Percentiles rank a stretch among this genome's conserved stretches.
Evolutionary conservation across 2,329 filamentous ascomycete genomes (phyloP).

Genomic region (Neopestalotiopsis clavispora): DNA sequence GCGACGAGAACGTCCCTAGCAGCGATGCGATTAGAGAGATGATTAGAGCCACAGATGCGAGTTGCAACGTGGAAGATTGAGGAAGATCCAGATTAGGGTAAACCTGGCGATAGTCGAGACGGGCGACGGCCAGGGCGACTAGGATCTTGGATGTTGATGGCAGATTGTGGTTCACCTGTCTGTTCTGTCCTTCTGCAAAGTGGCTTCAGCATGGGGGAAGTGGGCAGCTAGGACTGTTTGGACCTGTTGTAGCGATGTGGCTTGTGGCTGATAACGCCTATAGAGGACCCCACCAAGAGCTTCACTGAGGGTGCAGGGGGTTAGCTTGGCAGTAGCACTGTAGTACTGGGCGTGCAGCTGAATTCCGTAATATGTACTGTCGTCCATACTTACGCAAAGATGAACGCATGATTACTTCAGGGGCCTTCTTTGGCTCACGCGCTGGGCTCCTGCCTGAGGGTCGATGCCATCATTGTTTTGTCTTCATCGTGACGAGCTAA

Average conservation of each 20-base stretch:
- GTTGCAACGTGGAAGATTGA: background rate
- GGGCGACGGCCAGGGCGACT: background rate
- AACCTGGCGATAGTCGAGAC: background rate
- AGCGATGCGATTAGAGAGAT: background rate
- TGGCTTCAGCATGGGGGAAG: slow-evolving; percentile 9
- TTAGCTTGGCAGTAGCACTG: background rate
- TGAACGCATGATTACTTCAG: background rate
- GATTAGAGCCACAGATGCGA: background rate
- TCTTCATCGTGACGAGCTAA: too few relatives aligned
- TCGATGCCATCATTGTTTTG: too few relatives aligned
- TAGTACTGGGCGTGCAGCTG: background rate
- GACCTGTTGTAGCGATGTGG: background rate
- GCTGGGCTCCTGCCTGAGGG: too few relatives aligned
- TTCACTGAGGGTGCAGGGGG: background rate
- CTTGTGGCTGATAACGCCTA: slow-evolving; percentile 1
- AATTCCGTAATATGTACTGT: background rate
- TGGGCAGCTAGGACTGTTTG: background rate
- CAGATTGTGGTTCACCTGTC: background rate
- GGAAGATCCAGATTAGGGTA: background rate
- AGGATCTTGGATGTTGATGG: background rate
- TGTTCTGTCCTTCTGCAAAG: slow-evolving; percentile 10
- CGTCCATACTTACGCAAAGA: background rate
- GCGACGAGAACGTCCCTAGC: background rate
- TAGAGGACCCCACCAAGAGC: slow-evolving; percentile 3
- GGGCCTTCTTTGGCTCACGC: too few relatives aligned